Percentiles rank a stretch among this genome's conserved stretches.
phyloP scores from a whole-genome alignment of 148 eudicot genomes.

The Limonium bicolor region DNA sequence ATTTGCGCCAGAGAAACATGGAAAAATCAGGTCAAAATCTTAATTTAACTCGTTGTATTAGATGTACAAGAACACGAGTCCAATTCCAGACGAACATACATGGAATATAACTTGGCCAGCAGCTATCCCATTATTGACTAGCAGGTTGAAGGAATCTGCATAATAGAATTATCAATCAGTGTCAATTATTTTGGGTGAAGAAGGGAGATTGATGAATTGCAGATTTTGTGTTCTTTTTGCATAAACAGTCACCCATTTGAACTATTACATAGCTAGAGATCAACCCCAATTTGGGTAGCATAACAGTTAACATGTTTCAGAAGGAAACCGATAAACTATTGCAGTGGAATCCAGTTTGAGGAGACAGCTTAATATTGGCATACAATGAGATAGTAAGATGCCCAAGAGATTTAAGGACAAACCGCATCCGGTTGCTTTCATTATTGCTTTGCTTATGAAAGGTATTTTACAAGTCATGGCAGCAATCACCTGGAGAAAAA shows the following conservation, averaged over 20 bases:
- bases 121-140: conserved; percentile 89
- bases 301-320: too few species aligned
- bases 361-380: too few species aligned
- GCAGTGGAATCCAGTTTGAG: too few species aligned
- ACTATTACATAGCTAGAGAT: too few species aligned
- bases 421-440: conserved; percentile 88
- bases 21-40: not conserved
- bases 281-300: too few species aligned
- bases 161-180: too few species aligned
- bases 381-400: too few species aligned
- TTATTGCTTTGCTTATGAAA: conserved; percentile 70
- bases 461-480: conserved; percentile 95
- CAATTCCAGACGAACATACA: conserved; percentile 8
- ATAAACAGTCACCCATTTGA: too few species aligned
- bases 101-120: conserved; percentile 97
- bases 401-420: conserved; percentile 15
- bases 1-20: not conserved
- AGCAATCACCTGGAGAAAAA: conserved; percentile 49
- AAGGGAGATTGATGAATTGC: too few species aligned
- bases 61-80: not conserved
- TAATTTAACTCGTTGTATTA: not conserved
- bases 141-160: conserved; percentile 93
- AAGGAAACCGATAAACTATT: too few species aligned
- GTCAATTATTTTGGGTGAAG: too few species aligned
- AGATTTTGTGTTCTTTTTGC: too few species aligned